A percentile compares a stretch with the other conserved stretches of the same genome.
phyloP scores from a whole-genome alignment of 169 alveolate genomes.

The Plasmodium billcollinsi region DNA sequence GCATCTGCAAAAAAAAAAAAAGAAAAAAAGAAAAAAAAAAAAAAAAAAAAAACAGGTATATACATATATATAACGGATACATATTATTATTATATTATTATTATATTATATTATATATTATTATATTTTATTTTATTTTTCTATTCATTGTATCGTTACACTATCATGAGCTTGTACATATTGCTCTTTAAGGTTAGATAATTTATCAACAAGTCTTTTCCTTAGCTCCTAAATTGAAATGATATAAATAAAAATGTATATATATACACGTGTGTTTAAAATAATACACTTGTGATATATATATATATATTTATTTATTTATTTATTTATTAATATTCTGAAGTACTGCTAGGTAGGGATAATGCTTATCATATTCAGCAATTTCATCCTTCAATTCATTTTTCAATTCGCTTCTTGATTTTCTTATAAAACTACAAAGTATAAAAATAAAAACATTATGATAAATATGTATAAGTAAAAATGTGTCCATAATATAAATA shows the following conservation, averaged over 20 bases:
- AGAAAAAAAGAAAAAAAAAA: background rate
- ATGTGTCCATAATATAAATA: background rate
- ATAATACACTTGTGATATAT: background rate
- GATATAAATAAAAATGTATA: slow-evolving; percentile 1
- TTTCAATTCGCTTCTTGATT: slow-evolving; percentile 14
- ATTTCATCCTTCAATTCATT: slow-evolving; percentile 50
- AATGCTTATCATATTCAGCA: slow-evolving; percentile 53
- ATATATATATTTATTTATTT: slow-evolving; percentile 1
- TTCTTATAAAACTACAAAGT: slow-evolving; percentile 30
- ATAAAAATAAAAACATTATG: background rate
- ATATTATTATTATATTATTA: background rate
- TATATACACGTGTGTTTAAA: background rate
- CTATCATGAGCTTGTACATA: slow-evolving; percentile 24
- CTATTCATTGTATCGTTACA: background rate
- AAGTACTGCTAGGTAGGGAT: slow-evolving; percentile 15
- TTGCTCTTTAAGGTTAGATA: slow-evolving; percentile 25
- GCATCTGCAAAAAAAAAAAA: slow-evolving; percentile 17
- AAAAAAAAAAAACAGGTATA: background rate
- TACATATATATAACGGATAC: background rate
- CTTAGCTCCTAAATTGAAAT: slow-evolving; percentile 13
- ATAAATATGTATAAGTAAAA: background rate
- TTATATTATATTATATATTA: background rate
- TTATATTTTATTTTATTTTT: no score
- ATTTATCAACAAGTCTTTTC: slow-evolving; percentile 21
- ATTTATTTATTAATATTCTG: background rate